Percentiles rank a stretch among this genome's conserved stretches.
These are phyloP conservation scores for Phalaenopsis equestris DNA, from an alignment of 106 monocot genomes.

Conservation along the genomic window DNA sequence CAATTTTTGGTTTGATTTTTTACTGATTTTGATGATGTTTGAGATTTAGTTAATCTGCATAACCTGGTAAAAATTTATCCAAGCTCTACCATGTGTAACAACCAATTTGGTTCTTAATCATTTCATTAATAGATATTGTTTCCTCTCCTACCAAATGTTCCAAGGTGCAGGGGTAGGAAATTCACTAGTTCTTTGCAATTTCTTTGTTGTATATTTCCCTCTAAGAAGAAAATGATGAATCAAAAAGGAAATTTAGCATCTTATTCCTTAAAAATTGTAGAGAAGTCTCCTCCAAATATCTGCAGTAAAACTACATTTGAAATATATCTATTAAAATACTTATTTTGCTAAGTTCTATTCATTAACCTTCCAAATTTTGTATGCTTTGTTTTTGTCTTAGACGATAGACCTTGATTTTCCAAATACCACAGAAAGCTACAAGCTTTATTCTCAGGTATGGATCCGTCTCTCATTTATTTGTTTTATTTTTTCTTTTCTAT, in stretches of 20 bases:
- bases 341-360: neutral
- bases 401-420: conserved; percentile 77
- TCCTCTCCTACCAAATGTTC: too few species aligned
- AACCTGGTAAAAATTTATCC: neutral
- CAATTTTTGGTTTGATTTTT: neutral
- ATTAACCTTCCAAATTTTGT: neutral
- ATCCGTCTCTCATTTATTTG: neutral
- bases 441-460: conserved; percentile 67
- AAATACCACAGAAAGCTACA: conserved; percentile 95
- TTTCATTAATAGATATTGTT: neutral
- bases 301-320: too few species aligned
- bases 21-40: neutral
- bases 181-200: too few species aligned
- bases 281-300: too few species aligned
- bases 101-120: neutral
- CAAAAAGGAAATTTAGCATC: too few species aligned
- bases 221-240: too few species aligned
- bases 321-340: too few species aligned
- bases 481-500: conserved; percentile 6
- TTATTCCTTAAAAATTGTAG: too few species aligned
- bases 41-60: neutral
- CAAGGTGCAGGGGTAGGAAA: too few species aligned
- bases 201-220: too few species aligned
- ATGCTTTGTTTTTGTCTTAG: conserved; percentile 23
- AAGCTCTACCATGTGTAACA: neutral